Percentiles rank a stretch among this genome's conserved stretches.
These are phyloP conservation scores for Luffa aegyptiaca DNA, from an alignment of 306 rosid genomes.

Conservation along the genomic window DNA sequence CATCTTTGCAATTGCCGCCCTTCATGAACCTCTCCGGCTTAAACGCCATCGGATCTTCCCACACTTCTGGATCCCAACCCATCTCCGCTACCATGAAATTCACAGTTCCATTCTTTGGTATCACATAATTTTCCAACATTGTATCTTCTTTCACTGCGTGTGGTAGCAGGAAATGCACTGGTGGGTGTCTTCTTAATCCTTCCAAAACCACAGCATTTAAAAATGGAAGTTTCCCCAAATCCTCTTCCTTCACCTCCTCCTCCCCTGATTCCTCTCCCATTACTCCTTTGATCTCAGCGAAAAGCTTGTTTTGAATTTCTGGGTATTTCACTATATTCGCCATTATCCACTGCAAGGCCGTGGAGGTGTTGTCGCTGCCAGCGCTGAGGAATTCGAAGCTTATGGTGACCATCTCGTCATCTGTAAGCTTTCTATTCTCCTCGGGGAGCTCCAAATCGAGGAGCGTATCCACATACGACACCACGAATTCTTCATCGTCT, in stretches of 20 bases:
- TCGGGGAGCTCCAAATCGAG: background rate
- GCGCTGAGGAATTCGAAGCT: constrained; percentile 1
- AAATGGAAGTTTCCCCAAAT: constrained; percentile 38
- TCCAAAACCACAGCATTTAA: constrained; percentile 40
- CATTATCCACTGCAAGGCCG: constrained; percentile 10
- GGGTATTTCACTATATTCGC: constrained; percentile 12
- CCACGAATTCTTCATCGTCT: background rate
- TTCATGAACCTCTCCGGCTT: constrained; percentile 42
- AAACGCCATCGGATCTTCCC: constrained; percentile 57
- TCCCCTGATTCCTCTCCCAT: background rate
- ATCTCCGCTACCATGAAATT: constrained; percentile 46
- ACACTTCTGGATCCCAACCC: constrained; percentile 43
- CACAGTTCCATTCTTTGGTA: constrained; percentile 39
- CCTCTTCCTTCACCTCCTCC: constrained; percentile 38
- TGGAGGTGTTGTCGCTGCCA: background rate
- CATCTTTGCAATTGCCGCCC: too few relatives aligned
- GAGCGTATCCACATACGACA: background rate
- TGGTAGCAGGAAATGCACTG: constrained; percentile 40
- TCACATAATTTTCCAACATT: constrained; percentile 22
- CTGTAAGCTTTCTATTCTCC: background rate
- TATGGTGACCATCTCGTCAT: background rate
- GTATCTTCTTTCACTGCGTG: constrained; percentile 36
- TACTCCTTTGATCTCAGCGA: constrained; percentile 7
- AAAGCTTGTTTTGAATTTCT: background rate
- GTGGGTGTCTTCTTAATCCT: constrained; percentile 40